Evolutionary conservation across 257 asterid species (phyloP), one percentile per base, ranked within the genome.

Genomic region (Eustoma russellianum): DNA sequence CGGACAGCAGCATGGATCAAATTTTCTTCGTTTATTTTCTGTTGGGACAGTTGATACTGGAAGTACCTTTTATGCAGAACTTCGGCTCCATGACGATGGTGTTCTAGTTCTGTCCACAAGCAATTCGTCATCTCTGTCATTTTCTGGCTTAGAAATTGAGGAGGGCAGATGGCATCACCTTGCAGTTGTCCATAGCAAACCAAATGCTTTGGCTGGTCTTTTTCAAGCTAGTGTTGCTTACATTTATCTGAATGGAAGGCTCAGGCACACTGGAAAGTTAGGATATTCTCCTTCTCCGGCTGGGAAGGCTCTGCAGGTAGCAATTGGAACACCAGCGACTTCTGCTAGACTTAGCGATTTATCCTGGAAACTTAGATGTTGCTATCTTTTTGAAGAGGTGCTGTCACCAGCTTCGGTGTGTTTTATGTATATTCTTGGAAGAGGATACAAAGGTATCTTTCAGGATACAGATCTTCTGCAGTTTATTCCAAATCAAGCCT

Each of bases 131-230:
- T 92, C 85, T 51, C 72, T 88, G 72, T 80, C 97, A 33, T 92
- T 85, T 74, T 58, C 93, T 62, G 97, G 91, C 66, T 68, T 85
- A 72, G 99, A 88, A 67, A 77, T 92, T 79, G 94, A 83, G 73
- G 99, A 92, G 79, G 95, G 93, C 50, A 77, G 97, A 75, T 92
- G 99, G 99, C 85, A 92, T 88, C 99, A 92, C 76, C 94, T 92
- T 24, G 94, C 95, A 56, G 79, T 92, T 68, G 99, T 92, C 69
- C 99, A 92, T 68, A 88, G 95, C 79, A 92, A 92, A 71, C 99
- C 99, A 46, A 88, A 88, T 78, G 99, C 99, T 64, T 82, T 92
- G 93, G 99, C 97, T 55, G 99, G 99, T 58, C 77, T 92, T 43
- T 92, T 92, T 72, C 99, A 92, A 70, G 91, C 97, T 33, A 92